Conservation (phyloP, 257 asterid species). For the Nicotiana knightiana region DNA sequence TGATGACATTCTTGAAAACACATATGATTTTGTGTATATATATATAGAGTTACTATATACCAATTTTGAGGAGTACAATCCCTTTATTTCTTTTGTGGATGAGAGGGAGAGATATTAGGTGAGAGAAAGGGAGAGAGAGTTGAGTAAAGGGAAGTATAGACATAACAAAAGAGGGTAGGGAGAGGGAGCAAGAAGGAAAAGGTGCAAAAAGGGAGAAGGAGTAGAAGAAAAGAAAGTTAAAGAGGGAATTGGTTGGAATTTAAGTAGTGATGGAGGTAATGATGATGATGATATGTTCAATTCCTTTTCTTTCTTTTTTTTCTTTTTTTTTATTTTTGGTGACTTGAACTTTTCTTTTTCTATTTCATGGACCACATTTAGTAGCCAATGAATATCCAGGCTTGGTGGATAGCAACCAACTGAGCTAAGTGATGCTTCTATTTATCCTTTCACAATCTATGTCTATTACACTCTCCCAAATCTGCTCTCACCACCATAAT, state of each 20-base stretch:
- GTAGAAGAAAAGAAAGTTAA: conserved; percentile 26
- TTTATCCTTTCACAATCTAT: neutral
- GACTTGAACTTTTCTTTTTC: neutral
- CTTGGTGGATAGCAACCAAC: neutral
- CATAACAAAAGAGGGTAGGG: conserved; percentile 17
- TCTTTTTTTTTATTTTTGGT: neutral
- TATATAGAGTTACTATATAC: conserved; percentile 2
- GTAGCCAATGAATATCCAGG: neutral
- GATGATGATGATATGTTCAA: conserved; percentile 36
- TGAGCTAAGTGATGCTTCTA: neutral
- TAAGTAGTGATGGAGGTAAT: conserved; percentile 42
- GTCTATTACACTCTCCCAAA: neutral
- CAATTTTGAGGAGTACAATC: conserved; percentile 7
- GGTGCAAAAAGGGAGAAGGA: conserved; percentile 20
- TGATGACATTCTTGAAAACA: conserved; percentile 32
- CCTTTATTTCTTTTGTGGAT: neutral
- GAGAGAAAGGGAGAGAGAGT: conserved; percentile 15
- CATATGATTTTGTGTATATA: conserved; percentile 8
- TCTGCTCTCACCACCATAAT: no score
- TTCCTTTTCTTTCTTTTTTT: neutral
- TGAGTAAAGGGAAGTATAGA: conserved; percentile 17
- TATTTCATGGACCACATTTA: neutral
- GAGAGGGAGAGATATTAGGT: neutral
- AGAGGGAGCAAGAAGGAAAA: conserved; percentile 19
- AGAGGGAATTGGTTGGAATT: conserved; percentile 40